These are phyloP conservation scores for Crucibulum laeve DNA, from an alignment of 768 basidiomycete species.

Conservation along the genomic window DNA sequence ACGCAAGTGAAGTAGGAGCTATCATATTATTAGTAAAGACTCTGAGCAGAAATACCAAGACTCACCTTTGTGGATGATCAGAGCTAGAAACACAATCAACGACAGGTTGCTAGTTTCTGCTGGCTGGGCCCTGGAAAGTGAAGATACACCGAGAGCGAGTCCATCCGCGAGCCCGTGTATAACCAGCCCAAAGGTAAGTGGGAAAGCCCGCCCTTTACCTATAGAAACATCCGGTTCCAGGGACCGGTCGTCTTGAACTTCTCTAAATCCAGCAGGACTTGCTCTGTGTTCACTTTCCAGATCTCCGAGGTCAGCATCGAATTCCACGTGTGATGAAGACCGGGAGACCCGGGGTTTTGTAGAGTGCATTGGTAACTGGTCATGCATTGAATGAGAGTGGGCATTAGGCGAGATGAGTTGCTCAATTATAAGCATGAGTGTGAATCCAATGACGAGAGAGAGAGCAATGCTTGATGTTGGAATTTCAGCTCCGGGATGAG, in stretches of 20 bases:
- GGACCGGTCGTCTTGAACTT: background rate
- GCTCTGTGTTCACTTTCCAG: constrained; percentile 40
- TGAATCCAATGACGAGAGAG: constrained; percentile 60
- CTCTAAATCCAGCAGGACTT: constrained; percentile 10
- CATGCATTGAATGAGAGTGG: constrained; percentile 25
- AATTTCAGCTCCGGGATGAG: constrained; percentile 28
- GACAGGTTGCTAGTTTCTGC: constrained; percentile 50
- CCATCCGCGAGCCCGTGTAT: constrained; percentile 92
- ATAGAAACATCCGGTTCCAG: constrained; percentile 10
- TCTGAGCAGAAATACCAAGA: background rate
- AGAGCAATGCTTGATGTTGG: constrained; percentile 55
- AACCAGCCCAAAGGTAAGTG: constrained; percentile 81
- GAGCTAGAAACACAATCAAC: constrained; percentile 83
- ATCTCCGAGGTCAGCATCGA: constrained; percentile 62
- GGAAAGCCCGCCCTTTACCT: constrained; percentile 43
- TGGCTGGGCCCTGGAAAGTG: constrained; percentile 28
- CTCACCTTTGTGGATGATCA: constrained; percentile 86
- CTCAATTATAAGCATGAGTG: constrained; percentile 65
- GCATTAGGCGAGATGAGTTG: constrained; percentile 53
- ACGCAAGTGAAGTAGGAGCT: constrained; percentile 91
- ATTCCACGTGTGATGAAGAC: constrained; percentile 34
- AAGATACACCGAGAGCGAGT: constrained; percentile 83
- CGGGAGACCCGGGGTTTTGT: constrained; percentile 4
- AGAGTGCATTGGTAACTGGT: constrained; percentile 8
- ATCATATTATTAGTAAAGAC: background rate